Evolutionary conservation across 495 filamentous ascomycete species (phyloP).

Genomic region (Glarea lozoyensis): DNA sequence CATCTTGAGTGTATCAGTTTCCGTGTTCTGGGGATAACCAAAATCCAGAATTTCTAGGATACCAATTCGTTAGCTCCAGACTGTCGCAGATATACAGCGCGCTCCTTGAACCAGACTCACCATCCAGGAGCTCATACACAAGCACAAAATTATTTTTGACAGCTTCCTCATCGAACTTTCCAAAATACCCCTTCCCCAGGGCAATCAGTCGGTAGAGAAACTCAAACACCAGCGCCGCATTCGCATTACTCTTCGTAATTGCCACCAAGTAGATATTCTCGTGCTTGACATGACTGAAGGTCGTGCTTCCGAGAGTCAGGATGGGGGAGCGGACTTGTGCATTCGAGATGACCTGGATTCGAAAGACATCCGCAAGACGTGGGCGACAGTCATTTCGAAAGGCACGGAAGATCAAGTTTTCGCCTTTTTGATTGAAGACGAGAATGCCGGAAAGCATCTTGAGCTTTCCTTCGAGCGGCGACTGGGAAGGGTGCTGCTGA

Average conservation of each 20-base stretch:
- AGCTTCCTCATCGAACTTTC: constrained; percentile 98
- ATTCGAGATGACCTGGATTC: constrained; percentile 99
- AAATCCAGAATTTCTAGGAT: constrained; percentile 91
- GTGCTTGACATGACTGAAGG: constrained; percentile 98
- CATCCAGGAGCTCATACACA: constrained; percentile 96
- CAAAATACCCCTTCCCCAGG: constrained; percentile 93
- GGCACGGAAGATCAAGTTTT: constrained; percentile 98
- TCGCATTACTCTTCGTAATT: constrained; percentile 98
- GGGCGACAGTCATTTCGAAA: constrained; percentile 97
- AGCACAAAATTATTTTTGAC: constrained; percentile 99
- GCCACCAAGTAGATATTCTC: constrained; percentile 99
- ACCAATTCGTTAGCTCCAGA: constrained; percentile 6
- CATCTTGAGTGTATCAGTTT: constrained; percentile 98
- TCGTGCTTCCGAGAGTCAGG: constrained; percentile 93
- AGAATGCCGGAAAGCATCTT: constrained; percentile 93
- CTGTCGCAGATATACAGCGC: neutral
- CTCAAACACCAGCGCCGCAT: constrained; percentile 97
- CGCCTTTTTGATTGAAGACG: constrained; percentile 98
- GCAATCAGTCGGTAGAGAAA: constrained; percentile 89
- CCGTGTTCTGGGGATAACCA: constrained; percentile 98
- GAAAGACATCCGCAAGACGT: constrained; percentile 95
- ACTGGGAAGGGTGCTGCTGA: no score
- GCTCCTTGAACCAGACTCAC: constrained; percentile 34
- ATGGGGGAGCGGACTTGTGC: constrained; percentile 96
- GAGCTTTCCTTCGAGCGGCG: constrained; percentile 13